These are phyloP conservation scores for Colletotrichum brevisporum DNA, from an alignment of 2,329 filamentous ascomycete species.

Conservation along the genomic window DNA sequence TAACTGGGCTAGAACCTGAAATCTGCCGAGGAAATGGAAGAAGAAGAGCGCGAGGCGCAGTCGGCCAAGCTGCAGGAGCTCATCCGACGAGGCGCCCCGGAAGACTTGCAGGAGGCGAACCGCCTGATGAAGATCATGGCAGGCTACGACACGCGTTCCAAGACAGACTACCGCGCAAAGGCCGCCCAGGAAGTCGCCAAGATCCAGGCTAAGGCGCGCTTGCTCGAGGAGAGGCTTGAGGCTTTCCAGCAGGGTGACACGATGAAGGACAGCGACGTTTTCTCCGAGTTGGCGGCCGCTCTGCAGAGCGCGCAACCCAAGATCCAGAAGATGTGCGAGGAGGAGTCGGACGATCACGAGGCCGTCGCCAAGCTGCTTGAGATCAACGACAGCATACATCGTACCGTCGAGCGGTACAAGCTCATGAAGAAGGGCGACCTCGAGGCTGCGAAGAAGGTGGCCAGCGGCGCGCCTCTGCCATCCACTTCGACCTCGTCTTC, in stretches of 20 bases:
- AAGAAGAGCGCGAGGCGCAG: conserved; percentile 93
- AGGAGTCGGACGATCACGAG: conserved; percentile 96
- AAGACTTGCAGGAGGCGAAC: conserved; percentile 97
- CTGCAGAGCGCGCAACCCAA: conserved; percentile 96
- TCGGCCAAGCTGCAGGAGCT: conserved; percentile 98
- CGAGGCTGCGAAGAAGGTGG: conserved; percentile 85
- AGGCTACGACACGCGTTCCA: conserved; percentile 93
- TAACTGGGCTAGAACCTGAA: conserved; percentile 79
- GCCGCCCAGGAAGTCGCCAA: conserved; percentile 94
- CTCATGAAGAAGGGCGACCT: conserved; percentile 95
- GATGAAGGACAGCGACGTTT: conserved; percentile 78
- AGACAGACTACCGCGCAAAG: conserved; percentile 98
- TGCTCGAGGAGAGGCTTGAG: conserved; percentile 93
- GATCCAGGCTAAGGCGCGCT: conserved; percentile 93
- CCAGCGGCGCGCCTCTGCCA: conserved; percentile 76
- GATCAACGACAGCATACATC: conserved; percentile 99
- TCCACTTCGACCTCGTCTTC: conserved; percentile 51
- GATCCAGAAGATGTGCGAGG: conserved; percentile 99
- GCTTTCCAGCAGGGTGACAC: conserved; percentile 85
- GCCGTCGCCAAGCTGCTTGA: conserved; percentile 95
- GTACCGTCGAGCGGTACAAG: conserved; percentile 95
- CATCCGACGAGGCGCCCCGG: conserved; percentile 90
- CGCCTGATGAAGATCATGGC: conserved; percentile 99
- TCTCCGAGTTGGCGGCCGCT: conserved; percentile 88
- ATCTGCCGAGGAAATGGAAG: conserved; percentile 98